phyloP scores from a whole-genome alignment of 129 eudicot genomes.

The Daucus carota region DH1_v3.0 NC_030386.2:18057001-18057500 shows the following conservation, averaged over 20 bases:
- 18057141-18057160: constrained; percentile 14
- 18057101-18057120: not conserved
- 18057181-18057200: constrained; percentile 27
- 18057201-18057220: constrained; percentile 29
- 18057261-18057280: constrained; percentile 48
- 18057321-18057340: constrained; percentile 58
- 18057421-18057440: constrained; percentile 39
- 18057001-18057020: constrained; percentile 45
- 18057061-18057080: constrained; percentile 37
- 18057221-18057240: constrained; percentile 41
- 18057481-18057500: constrained; percentile 35
- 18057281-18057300: constrained; percentile 51
- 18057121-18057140: constrained; percentile 19
- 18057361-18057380: constrained; percentile 52
- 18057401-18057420: constrained; percentile 36
- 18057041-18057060: constrained; percentile 39
- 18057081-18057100: constrained; percentile 16
- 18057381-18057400: constrained; percentile 28
- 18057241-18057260: constrained; percentile 39
- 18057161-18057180: constrained; percentile 13
- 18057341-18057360: constrained; percentile 47
- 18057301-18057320: constrained; percentile 29
- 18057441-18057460: constrained; percentile 16
- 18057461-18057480: constrained; percentile 23
- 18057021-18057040: constrained; percentile 36